Evolutionary conservation across 1,284 basidiomycete species (phyloP).

Genomic region (Golubevia pallescens): DNA sequence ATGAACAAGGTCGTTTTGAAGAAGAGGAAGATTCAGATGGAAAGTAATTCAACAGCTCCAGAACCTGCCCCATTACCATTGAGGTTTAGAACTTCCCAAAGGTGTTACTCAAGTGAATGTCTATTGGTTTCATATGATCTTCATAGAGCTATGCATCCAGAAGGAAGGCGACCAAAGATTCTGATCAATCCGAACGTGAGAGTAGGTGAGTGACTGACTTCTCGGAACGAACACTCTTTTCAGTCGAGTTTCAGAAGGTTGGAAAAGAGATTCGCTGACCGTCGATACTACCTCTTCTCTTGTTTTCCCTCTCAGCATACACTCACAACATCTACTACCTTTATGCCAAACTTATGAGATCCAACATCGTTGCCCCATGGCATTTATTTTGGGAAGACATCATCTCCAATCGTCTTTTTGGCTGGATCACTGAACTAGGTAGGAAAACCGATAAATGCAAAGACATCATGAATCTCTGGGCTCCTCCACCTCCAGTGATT

Average conservation of each 20-base stretch:
- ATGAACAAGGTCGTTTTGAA: too few species aligned
- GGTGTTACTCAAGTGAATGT: conserved; percentile 70
- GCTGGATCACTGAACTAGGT: conserved; percentile 23
- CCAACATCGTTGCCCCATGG: conserved; percentile 29
- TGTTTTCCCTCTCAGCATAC: too few species aligned
- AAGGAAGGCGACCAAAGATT: conserved; percentile 64
- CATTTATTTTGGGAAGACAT: conserved; percentile 38
- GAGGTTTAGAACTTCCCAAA: conserved; percentile 67
- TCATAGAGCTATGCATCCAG: conserved; percentile 67
- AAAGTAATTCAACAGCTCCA: too few species aligned
- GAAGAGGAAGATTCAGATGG: too few species aligned
- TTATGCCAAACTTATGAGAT: conserved; percentile 26
- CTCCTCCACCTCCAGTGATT: too few species aligned
- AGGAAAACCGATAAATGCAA: too few species aligned
- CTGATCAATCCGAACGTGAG: conserved; percentile 68
- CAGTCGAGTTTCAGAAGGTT: too few species aligned
- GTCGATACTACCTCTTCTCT: too few species aligned
- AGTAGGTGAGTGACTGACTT: conserved; percentile 9
- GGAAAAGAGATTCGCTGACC: too few species aligned
- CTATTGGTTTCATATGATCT: conserved; percentile 71
- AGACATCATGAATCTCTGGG: too few species aligned
- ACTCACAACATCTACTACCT: conserved; percentile 25
- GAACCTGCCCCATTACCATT: conserved; percentile 66
- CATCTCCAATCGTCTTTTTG: conserved; percentile 27
- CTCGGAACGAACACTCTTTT: too few species aligned